Percentiles rank a stretch among this genome's conserved stretches.
Conservation (phyloP, 2,329 filamentous ascomycete genomes). For the Talaromyces sp. region DNA sequence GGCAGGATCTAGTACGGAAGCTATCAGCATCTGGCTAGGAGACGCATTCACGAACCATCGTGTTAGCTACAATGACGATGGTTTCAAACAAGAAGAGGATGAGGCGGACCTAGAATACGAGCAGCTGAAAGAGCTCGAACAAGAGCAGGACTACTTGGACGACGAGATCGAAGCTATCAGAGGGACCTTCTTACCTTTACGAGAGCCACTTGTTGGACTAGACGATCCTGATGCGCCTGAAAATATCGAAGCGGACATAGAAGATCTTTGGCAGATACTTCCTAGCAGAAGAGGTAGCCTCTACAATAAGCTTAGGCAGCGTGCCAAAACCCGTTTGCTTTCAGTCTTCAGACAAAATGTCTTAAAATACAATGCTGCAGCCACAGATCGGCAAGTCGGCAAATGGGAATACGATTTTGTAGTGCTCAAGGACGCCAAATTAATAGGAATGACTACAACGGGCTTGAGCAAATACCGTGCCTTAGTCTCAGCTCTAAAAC, state of each 20-base stretch:
- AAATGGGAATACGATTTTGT: slow-evolving; percentile 59
- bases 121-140: slow-evolving; percentile 59
- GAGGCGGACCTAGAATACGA: slow-evolving; percentile 62
- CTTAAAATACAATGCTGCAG: slow-evolving; percentile 49
- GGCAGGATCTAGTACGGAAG: slow-evolving; percentile 35
- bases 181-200: slow-evolving; percentile 45
- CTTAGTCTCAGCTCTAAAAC: slow-evolving; percentile 63
- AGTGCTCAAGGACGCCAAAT: slow-evolving; percentile 58
- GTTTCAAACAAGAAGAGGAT: slow-evolving; percentile 54
- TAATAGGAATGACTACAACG: slow-evolving; percentile 72
- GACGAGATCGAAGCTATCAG: slow-evolving; percentile 57
- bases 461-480: slow-evolving; percentile 76
- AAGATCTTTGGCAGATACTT: slow-evolving; percentile 62
- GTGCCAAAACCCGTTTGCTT: slow-evolving; percentile 50
- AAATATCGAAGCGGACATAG: slow-evolving; percentile 29
- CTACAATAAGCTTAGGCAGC: slow-evolving; percentile 62
- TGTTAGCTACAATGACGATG: slow-evolving; percentile 45
- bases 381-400: slow-evolving; percentile 54
- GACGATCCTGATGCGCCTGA: neutral
- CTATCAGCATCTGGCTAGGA: slow-evolving; percentile 58
- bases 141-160: slow-evolving; percentile 48
- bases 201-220: slow-evolving; percentile 39
- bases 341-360: slow-evolving; percentile 51
- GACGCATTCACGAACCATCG: slow-evolving; percentile 49
- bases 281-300: slow-evolving; percentile 57